Base-by-base conservation (phyloP, 2,329 filamentous ascomycete genomes). In the Ceratocystis diversiconidia region DNA sequence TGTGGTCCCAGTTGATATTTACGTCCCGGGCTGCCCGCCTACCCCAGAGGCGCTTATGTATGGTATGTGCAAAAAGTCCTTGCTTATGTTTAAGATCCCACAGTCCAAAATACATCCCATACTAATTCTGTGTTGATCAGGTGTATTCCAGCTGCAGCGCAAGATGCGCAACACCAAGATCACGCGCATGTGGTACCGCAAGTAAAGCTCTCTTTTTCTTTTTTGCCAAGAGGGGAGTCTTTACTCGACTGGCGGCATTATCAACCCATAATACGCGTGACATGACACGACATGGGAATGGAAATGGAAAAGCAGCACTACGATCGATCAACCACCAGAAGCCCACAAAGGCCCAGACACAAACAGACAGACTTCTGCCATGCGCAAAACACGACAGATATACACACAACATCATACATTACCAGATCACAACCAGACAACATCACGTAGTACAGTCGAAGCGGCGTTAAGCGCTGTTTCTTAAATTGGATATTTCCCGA, bases 1-100 rank as follows among this genome's bases (percentile, higher is more conserved):
- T 64, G 85, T 92, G 72, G 84, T 90, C 32, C 88, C 88, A 3
- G 88, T 91, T 66, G 88, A 92, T 74, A 82, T 91, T 57, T 92
- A 90, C 73, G 87, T 91, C 2, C 88, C 88, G 28, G 88, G 88
- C 1, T 91, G 88, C 79, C 82, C 82, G 71, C 85, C 79, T 22
- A 82, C 82, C 10, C 78, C 76, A 66, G 82, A 85, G 74, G 82
- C 82, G n/a, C 73, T 85, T 68, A 84, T 85, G 81, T 85, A 85
- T 73, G 80, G 85, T 64, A 60, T 6, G 63, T 59, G 19, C n/a
- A 6, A 12, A 30, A 10, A 43, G 17, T 30, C 30, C 19, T 32
- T 57, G 7, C 28, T 1, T 17, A 12, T 46, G 15, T 61, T 61
- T 30, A 30, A n/a, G 12, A 59, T 3, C 2, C 28, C 8, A 19